Evolutionary conservation across 148 eudicot species (phyloP), one percentile per base, ranked within the genome.

Genomic region (Rheum nobile): DNA sequence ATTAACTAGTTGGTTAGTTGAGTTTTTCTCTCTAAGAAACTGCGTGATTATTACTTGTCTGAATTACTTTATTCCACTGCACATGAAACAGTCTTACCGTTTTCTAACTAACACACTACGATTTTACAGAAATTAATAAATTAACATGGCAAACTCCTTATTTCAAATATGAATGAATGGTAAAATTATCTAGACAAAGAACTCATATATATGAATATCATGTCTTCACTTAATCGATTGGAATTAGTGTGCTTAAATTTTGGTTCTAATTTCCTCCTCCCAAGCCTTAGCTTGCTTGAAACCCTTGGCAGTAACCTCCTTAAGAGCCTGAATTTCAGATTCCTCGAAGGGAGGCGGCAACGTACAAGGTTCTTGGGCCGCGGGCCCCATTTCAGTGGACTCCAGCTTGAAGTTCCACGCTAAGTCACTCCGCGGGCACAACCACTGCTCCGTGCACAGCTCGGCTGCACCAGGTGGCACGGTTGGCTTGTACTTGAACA

Each of bases 401-500:
- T 86, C 79, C 4, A 44, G 46, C 79, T 83, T 85, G 72, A 75
- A 85, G 16, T 35, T 74, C 37, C 78, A 77, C 79, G 76, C 84
- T 3, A 82, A 42, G 11, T 91, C 92, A 44, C 61, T 69, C 10
- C 80, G 84, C 12, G 84, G 76, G 67, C 90, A 88, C 4, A 85
- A 80, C 80, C 84, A 77, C 0, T 43, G 63, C 67, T 90, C 88
- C 0, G 89, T 85, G 71, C 92, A 88, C 12, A 86, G 61, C 76
- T 90, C 86, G 0, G 75, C 76, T 7, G 95, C 85, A 16, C 79
- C 88, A 1, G 76, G 63, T 0, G 89, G 89, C 0, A 87, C 54
- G 1, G 79, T 87, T 4, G 95, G 91, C 59, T 74, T 80, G 44
- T 87, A 90, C 46, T 28, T 84, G 16, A 90, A 48, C 67, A 90